phyloP scores from a whole-genome alignment of 768 basidiomycete genomes.

The Suillus placidus region DNA sequence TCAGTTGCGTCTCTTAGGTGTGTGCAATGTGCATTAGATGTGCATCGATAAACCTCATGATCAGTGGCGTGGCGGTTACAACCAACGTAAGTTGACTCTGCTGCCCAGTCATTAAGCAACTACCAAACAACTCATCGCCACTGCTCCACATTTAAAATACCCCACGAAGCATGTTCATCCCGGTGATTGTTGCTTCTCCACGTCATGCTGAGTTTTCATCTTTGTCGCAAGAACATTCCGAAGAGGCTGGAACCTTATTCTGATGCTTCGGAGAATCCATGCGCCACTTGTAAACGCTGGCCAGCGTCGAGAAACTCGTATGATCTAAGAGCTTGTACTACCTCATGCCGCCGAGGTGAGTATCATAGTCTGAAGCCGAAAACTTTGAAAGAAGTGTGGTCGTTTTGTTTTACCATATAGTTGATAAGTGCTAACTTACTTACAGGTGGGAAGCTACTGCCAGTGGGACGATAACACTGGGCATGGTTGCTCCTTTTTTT shows the following conservation, averaged over 20 bases:
- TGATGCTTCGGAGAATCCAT: background rate
- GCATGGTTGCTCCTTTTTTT: background rate
- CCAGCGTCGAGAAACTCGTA: background rate
- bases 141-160: background rate
- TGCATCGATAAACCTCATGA: background rate
- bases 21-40: background rate
- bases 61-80: background rate
- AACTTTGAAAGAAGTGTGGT: background rate
- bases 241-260: background rate
- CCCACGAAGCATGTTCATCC: background rate
- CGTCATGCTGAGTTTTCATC: background rate
- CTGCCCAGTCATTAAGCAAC: background rate
- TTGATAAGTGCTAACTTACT: background rate
- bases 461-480: background rate
- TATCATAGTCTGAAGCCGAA: background rate
- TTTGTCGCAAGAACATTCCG: background rate
- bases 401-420: background rate
- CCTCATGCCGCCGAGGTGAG: background rate
- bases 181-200: background rate
- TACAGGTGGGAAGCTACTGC: background rate
- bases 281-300: background rate
- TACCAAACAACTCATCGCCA: background rate
- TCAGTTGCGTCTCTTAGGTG: background rate
- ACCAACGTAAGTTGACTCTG: background rate
- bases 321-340: background rate